Percentiles rank a stretch among this genome's conserved stretches.
phyloP scores from a whole-genome alignment of 1,139 yeast species.

The Magnusiomyces suaveolens region DNA sequence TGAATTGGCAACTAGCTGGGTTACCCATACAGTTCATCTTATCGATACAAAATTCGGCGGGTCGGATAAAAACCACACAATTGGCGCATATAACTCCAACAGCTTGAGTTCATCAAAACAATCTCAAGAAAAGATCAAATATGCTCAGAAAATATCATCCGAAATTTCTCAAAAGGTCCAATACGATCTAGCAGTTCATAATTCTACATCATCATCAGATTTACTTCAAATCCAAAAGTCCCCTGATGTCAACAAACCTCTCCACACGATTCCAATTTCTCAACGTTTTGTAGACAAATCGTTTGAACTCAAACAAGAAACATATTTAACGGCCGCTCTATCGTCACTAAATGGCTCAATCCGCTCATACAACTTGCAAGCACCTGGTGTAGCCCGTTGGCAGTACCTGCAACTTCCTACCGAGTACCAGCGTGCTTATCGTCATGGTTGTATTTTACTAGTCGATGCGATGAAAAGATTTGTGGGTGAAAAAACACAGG shows the following conservation, averaged over 20 bases:
- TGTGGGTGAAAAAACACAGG: background rate
- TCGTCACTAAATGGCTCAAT: conserved; percentile 47
- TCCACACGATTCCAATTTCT: background rate
- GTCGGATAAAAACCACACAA: too few relatives aligned
- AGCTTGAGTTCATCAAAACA: background rate
- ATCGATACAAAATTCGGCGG: background rate
- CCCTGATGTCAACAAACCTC: background rate
- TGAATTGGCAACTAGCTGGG: conserved; percentile 16
- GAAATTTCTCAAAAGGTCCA: background rate
- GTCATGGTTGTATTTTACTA: background rate
- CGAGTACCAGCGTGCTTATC: conserved; percentile 36
- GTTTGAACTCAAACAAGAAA: conserved; percentile 37
- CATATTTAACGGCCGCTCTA: conserved; percentile 40
- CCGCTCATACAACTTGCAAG: conserved; percentile 68
- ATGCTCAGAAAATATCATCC: background rate
- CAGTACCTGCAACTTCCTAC: conserved; percentile 45
- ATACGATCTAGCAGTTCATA: conserved; percentile 3
- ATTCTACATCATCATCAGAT: background rate
- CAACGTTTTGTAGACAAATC: conserved; percentile 13
- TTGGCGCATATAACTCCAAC: background rate
- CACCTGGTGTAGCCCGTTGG: conserved; percentile 68
- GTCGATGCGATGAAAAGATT: background rate
- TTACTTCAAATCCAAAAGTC: background rate
- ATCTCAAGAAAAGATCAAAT: background rate
- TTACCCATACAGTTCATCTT: conserved; percentile 4